Evolutionary conservation across 2,329 filamentous ascomycete genomes (phyloP), one percentile per base, ranked within the genome.

Genomic region (Fusarium sp.): DNA sequence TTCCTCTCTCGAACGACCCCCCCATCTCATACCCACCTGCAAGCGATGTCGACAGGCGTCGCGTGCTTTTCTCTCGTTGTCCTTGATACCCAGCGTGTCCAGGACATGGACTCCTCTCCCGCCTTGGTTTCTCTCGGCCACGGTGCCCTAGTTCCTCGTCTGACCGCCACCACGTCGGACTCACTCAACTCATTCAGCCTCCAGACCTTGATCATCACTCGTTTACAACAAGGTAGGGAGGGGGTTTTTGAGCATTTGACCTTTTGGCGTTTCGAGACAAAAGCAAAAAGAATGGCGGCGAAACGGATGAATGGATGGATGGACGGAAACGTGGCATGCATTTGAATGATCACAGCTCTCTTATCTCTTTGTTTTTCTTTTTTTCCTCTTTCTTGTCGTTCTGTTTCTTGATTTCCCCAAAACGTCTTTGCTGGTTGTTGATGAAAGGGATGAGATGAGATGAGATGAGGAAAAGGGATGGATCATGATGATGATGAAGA

Each of bases 291-390:
- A 77, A 76, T 72, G 76, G 75, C 63, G 76, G 76, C 76, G 76
- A 78, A 51, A 77, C 75, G 76, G 76, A 78, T 69, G 70, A 67
- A 77, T 70, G 75, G 67, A 76, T 77, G 75, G 77, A 75, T 72
- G 75, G 75, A 78, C 68, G 74, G 76, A 78, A 78, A 78, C 76
- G 76, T 78, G 76, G 75, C 70, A 78, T 78, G 76, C 76, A 76
- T 78, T 77, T 78, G 73, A 78, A 78, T 78, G 75, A 78, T 79
- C 58, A 78, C 76, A 74, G 66, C 73, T 71, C 72, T 79, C 56
- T 78, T 76, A 69, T 70, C 68, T 68, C 62, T 69, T 74, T 72
- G 65, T 69, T 69, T 69, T 72, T 70, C 58, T 40, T 53, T 66
- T 56, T 69, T 64, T 51, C 31, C 46, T 51, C 16, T 11, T 49